A percentile compares a stretch with the other conserved stretches of the same genome.
Conservation (phyloP, 805 yeast genomes). For the Saturnispora sanitii region DNA sequence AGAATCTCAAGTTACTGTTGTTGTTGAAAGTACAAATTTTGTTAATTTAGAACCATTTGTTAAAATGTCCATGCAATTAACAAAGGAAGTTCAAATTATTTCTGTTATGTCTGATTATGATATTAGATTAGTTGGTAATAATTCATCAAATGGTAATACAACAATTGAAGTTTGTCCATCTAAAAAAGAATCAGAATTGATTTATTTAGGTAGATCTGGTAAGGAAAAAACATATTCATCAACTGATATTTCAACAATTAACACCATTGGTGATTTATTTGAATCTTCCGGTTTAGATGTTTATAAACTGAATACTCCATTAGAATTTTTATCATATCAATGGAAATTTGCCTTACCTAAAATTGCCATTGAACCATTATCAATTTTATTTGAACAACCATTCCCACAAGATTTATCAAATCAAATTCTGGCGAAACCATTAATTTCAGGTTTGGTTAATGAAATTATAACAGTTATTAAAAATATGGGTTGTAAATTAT, state of each 20-base stretch:
- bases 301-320: slow-evolving; percentile 39
- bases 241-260: slow-evolving; percentile 31
- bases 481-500: slow-evolving; percentile 67
- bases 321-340: slow-evolving; percentile 60
- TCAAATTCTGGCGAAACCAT: slow-evolving; percentile 77
- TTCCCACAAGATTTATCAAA: slow-evolving; percentile 46
- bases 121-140: slow-evolving; percentile 27
- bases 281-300: slow-evolving; percentile 35
- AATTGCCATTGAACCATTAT: slow-evolving; percentile 67
- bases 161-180: slow-evolving; percentile 23
- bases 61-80: slow-evolving; percentile 30
- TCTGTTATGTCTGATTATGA: slow-evolving; percentile 59
- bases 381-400: slow-evolving; percentile 64
- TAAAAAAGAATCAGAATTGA: slow-evolving; percentile 36
- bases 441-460: slow-evolving; percentile 66
- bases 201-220: slow-evolving; percentile 34
- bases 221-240: slow-evolving; percentile 34
- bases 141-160: background rate
- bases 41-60: slow-evolving; percentile 63
- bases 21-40: slow-evolving; percentile 63
- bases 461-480: slow-evolving; percentile 68
- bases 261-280: slow-evolving; percentile 29
- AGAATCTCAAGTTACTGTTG: slow-evolving; percentile 29
- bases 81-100: slow-evolving; percentile 31
- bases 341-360: slow-evolving; percentile 80